Base-by-base conservation (phyloP, 2,329 filamentous ascomycete genomes). In the Colletotrichum lini region DNA sequence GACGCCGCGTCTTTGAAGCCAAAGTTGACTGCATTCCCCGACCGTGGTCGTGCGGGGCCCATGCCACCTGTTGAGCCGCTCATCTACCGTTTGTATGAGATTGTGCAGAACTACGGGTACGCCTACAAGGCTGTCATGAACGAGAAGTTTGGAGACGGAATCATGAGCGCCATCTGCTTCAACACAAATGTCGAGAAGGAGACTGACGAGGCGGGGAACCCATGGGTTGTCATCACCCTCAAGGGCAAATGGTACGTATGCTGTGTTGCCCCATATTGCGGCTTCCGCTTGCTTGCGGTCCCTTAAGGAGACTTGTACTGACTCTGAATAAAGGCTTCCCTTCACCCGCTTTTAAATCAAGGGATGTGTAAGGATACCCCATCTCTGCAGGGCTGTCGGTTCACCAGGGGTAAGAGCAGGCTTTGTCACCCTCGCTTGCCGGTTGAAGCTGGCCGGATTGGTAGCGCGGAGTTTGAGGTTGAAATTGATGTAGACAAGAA, bases 71-170 rank as follows among this genome's bases (percentile, higher is more conserved):
- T 89, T 70, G 94, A 97, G 80, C 94, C 94, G 5, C 83, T 97
- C 75, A 95, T 98, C 79, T 98, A 98, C 82, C 87, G 96, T 2
- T 81, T 98, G 71, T 98, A 94, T 81, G 96, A 98, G 86, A 93
- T 98, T 79, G 92, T 98, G 73, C 95, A 98, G 84, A 98, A 98
- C 81, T 98, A 98, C 78, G 96, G 96, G 1, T 97, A 98, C 81
- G 94, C 95, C 0, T 98, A 97, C 84, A 98, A 98, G 87, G 95
- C 95, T 0, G 89, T 98, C 5, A 80, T 98, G 81, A 98, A 98
- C 76, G 96, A 98, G 88, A 98, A 98, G 87, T 95, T 94, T 79
- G 93, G 93, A 0, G 93, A 95, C 79, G 96, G 96, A 1, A 98
- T 98, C 79, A 98, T 98, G 96, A 97, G 94, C 79, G 96, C 95